phyloP scores from a whole-genome alignment of 176 grass and related monocot genomes.

The Typha latifolia region DNA sequence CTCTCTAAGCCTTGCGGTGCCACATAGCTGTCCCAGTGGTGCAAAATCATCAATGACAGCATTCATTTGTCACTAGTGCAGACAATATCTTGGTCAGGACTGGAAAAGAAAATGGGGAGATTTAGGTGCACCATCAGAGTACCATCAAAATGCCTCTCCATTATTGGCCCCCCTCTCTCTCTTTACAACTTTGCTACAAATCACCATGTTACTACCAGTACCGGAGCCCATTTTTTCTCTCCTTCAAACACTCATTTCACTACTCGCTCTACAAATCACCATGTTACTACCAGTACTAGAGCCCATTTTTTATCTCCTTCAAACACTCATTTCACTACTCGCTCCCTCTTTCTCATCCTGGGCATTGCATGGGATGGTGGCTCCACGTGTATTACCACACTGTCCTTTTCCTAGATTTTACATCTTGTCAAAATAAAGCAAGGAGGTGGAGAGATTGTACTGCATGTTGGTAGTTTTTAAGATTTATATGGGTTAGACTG shows the following conservation, averaged over 20 bases:
- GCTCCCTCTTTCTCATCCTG: background rate
- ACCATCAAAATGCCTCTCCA: slow-evolving; percentile 28
- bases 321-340: background rate
- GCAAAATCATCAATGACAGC: slow-evolving; percentile 21
- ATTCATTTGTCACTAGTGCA: slow-evolving; percentile 30
- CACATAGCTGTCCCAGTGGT: slow-evolving; percentile 13
- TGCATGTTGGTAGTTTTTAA: slow-evolving; percentile 24
- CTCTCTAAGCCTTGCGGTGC: background rate
- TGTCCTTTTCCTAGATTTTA: slow-evolving; percentile 22
- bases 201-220: background rate
- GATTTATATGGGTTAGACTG: background rate
- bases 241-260: background rate
- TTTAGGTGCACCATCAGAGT: slow-evolving; percentile 4
- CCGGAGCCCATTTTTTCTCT: background rate
- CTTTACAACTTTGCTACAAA: slow-evolving; percentile 4
- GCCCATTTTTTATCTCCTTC: background rate
- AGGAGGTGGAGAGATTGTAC: slow-evolving; percentile 1
- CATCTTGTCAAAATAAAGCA: slow-evolving; percentile 26
- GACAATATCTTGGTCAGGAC: slow-evolving; percentile 22
- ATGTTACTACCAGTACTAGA: background rate
- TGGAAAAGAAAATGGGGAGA: slow-evolving; percentile 17
- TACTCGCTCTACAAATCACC: slow-evolving; percentile 3
- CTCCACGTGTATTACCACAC: slow-evolving; percentile 1
- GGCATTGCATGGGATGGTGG: slow-evolving; percentile 7
- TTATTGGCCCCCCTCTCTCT: slow-evolving; percentile 15